Conservation (phyloP, 208 protist genomes). For the Kentomonas sorsogonicus region DNA sequence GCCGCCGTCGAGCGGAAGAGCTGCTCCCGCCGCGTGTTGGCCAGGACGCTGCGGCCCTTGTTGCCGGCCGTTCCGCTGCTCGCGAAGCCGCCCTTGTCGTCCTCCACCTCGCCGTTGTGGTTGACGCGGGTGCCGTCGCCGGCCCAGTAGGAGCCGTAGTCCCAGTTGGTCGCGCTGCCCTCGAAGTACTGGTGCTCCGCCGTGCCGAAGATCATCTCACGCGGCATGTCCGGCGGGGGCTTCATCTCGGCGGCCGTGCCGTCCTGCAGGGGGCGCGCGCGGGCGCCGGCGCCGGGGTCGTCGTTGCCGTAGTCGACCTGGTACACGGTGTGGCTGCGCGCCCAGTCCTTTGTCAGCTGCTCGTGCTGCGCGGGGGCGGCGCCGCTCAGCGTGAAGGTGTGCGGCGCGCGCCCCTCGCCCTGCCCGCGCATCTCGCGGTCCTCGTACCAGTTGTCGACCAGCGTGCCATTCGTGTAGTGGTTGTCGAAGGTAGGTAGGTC, state of each 20-base stretch:
- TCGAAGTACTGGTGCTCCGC: slow-evolving; percentile 13
- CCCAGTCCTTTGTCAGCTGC: no score
- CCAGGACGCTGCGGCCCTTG: neutral
- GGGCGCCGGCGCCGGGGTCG: neutral
- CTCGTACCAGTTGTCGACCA: slow-evolving; percentile 73
- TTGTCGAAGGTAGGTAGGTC: no score
- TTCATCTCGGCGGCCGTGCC: neutral
- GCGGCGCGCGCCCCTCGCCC: neutral
- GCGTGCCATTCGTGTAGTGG: slow-evolving; percentile 53
- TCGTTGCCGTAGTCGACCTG: slow-evolving; percentile 13
- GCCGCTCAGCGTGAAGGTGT: no score
- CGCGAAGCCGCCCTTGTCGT: slow-evolving; percentile 6
- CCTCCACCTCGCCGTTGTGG: neutral
- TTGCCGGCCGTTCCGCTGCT: neutral
- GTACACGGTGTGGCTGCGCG: slow-evolving; percentile 11
- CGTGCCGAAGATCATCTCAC: slow-evolving; percentile 11
- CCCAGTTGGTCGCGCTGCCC: slow-evolving; percentile 15
- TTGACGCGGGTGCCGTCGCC: neutral
- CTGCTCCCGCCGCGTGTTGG: no score
- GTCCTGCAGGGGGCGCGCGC: neutral
- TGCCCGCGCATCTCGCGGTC: slow-evolving; percentile 17
- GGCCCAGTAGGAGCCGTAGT: slow-evolving; percentile 18
- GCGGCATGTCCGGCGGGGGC: neutral
- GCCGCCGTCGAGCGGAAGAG: no score
- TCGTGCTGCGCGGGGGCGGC: no score